A percentile compares a stretch with the other conserved stretches of the same genome.
Conservation (phyloP, 2,329 filamentous ascomycete genomes). For the Alternaria consortialis region DNA sequence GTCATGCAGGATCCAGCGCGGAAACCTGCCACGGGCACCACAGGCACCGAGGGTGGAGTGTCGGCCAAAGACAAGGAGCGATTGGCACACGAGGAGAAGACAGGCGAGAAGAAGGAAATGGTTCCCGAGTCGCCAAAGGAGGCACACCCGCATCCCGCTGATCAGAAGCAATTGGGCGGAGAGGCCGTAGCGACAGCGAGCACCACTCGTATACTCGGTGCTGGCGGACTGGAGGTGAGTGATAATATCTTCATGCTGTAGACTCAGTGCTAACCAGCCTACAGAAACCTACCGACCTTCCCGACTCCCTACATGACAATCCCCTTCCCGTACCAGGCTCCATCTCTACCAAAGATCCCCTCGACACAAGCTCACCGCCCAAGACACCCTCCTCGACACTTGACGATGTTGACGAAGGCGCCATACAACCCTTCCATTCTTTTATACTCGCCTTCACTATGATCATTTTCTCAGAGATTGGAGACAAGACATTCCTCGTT, state of each 20-base stretch:
- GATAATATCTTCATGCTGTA: not conserved
- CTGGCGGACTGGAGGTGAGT: constrained; percentile 51
- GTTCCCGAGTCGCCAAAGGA: constrained; percentile 86
- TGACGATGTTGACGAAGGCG: constrained; percentile 61
- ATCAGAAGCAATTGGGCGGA: constrained; percentile 68
- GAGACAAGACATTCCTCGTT: constrained; percentile 98
- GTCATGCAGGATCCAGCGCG: constrained; percentile 93
- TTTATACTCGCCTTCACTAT: constrained; percentile 93
- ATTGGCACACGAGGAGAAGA: constrained; percentile 72
- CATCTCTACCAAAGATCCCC: constrained; percentile 70
- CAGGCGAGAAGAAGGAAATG: constrained; percentile 73
- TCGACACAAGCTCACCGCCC: constrained; percentile 41
- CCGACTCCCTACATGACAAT: constrained; percentile 78
- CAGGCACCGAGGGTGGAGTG: constrained; percentile 88
- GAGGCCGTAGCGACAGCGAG: constrained; percentile 19
- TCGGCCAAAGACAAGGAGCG: constrained; percentile 84
- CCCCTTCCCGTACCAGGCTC: constrained; percentile 72
- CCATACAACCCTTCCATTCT: constrained; percentile 85
- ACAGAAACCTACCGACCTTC: constrained; percentile 82
- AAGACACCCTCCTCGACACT: constrained; percentile 37
- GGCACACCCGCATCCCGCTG: constrained; percentile 81
- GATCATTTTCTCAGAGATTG: constrained; percentile 96
- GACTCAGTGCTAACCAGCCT: constrained; percentile 21
- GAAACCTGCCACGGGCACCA: constrained; percentile 79
- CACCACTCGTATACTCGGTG: constrained; percentile 39